Percentiles rank a stretch among this genome's conserved stretches.
phyloP scores from a whole-genome alignment of 352 stramenopile species.

The Phytopythium oedochilum region DNA sequence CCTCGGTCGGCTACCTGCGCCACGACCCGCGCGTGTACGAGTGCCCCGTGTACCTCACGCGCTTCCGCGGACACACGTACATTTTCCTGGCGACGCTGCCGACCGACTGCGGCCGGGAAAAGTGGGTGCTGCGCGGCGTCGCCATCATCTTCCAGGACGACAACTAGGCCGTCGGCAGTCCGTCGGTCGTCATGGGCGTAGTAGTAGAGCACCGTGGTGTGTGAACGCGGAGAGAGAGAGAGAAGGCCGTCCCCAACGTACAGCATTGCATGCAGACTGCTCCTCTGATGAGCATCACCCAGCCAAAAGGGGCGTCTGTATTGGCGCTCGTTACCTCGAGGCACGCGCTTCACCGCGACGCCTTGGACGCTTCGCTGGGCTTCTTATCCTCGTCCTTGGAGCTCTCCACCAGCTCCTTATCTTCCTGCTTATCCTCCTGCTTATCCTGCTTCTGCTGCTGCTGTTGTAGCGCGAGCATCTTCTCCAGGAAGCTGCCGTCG shows the following conservation, averaged over 20 bases:
- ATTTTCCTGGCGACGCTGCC: conserved; percentile 95
- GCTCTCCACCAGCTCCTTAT: background rate
- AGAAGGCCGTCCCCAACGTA: background rate
- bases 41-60: conserved; percentile 96
- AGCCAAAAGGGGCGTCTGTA: too few species aligned
- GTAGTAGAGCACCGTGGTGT: too few species aligned
- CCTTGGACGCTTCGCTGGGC: background rate
- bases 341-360: background rate
- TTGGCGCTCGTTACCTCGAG: background rate
- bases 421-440: conserved; percentile 11
- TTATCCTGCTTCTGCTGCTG: conserved; percentile 6
- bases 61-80: conserved; percentile 95
- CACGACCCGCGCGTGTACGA: conserved; percentile 93
- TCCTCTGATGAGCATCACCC: too few species aligned
- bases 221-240: too few species aligned
- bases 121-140: conserved; percentile 94
- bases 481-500: conserved; percentile 75
- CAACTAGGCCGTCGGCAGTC: conserved; percentile 70
- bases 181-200: background rate
- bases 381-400: background rate
- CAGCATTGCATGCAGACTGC: background rate
- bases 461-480: conserved; percentile 55
- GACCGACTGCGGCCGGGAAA: conserved; percentile 86
- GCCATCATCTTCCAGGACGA: conserved; percentile 95
- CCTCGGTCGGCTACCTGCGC: conserved; percentile 93